A percentile compares a stretch with the other conserved stretches of the same genome.
phyloP scores from a whole-genome alignment of 768 basidiomycete genomes.

The Tricholoma furcatifolium region DNA sequence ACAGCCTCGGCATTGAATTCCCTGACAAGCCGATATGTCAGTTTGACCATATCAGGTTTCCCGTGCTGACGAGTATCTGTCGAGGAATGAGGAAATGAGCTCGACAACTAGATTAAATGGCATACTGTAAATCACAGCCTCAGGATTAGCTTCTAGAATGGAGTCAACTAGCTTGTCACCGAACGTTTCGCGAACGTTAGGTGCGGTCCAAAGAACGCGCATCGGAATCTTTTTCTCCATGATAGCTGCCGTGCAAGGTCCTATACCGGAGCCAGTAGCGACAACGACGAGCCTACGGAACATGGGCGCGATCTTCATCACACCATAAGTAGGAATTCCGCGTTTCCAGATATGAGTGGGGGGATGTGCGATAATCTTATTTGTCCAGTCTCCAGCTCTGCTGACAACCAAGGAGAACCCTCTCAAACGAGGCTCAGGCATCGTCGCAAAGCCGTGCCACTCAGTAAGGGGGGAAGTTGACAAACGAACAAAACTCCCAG shows the following conservation, averaged over 20 bases:
- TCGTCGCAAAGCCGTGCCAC: constrained; percentile 61
- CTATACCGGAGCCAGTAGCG: constrained; percentile 59
- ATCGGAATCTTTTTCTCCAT: constrained; percentile 51
- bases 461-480: constrained; percentile 50
- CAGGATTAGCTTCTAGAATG: constrained; percentile 46
- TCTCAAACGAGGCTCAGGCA: constrained; percentile 44
- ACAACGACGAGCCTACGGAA: constrained; percentile 58
- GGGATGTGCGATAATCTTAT: constrained; percentile 49
- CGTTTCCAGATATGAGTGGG: constrained; percentile 58
- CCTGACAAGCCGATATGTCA: constrained; percentile 43
- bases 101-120: neutral
- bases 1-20: constrained; percentile 56
- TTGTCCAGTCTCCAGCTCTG: constrained; percentile 61
- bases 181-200: constrained; percentile 59
- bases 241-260: constrained; percentile 58
- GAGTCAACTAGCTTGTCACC: constrained; percentile 58
- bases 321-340: constrained; percentile 55
- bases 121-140: constrained; percentile 55
- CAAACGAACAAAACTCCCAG: constrained; percentile 47
- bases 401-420: constrained; percentile 60
- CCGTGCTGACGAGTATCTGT: constrained; percentile 44
- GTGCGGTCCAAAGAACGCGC: constrained; percentile 61
- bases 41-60: constrained; percentile 50
- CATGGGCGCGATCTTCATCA: constrained; percentile 52
- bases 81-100: constrained; percentile 13